These are phyloP conservation scores for Oryza coarctata DNA, from an alignment of 176 grass and related monocot species.

Conservation along the genomic window DNA sequence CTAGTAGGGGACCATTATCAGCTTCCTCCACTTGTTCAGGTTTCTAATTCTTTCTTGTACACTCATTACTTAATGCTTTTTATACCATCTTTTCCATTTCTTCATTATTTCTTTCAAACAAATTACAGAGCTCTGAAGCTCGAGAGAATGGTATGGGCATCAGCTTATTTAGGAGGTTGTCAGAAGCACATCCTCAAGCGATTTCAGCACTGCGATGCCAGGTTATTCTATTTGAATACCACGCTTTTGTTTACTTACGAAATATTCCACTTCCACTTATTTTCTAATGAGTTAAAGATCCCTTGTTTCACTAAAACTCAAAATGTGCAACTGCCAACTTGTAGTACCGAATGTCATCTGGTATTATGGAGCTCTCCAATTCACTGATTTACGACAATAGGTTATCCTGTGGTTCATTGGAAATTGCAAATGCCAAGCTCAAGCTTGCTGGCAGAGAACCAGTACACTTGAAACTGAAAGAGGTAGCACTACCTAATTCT, in stretches of 20 bases:
- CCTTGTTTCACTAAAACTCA: constrained; percentile 32
- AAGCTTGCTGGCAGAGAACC: constrained; percentile 58
- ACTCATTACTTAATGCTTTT: background rate
- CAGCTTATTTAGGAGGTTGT: constrained; percentile 97
- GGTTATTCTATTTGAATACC: constrained; percentile 42
- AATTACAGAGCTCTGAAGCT: constrained; percentile 77
- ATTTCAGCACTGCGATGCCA: constrained; percentile 93
- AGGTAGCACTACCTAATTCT: constrained; percentile 43
- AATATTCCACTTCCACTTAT: constrained; percentile 9
- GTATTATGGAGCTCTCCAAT: constrained; percentile 97
- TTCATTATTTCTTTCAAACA: constrained; percentile 22
- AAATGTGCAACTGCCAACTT: constrained; percentile 27
- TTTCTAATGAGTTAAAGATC: constrained; percentile 26
- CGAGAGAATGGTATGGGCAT: constrained; percentile 88
- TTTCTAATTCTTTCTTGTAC: constrained; percentile 24
- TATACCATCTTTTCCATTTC: constrained; percentile 2
- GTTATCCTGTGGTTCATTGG: constrained; percentile 78
- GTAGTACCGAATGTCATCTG: constrained; percentile 95
- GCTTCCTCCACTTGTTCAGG: constrained; percentile 96
- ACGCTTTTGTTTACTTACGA: background rate
- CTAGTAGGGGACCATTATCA: constrained; percentile 97
- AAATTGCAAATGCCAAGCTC: constrained; percentile 79
- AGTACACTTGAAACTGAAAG: constrained; percentile 58
- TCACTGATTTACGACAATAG: constrained; percentile 82
- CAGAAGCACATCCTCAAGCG: constrained; percentile 91